Conservation (phyloP, 345 rosid genomes). For the Brassica napus region Da-Ae NC_063441.1:1113501-1114000, state of each 20-base stretch:
- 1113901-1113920: constrained; percentile 77
- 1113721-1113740: constrained; percentile 79
- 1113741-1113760: constrained; percentile 84
- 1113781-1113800: constrained; percentile 67
- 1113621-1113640: background rate
- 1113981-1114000: background rate
- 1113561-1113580: constrained; percentile 96
- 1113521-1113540: constrained; percentile 76
- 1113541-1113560: constrained; percentile 81
- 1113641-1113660: constrained; percentile 54
- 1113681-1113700: constrained; percentile 96
- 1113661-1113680: constrained; percentile 80
- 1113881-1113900: constrained; percentile 92
- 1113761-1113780: constrained; percentile 75
- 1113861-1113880: constrained; percentile 69
- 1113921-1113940: constrained; percentile 94
- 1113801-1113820: constrained; percentile 80
- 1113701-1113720: constrained; percentile 75
- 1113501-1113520: constrained; percentile 66
- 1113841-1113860: constrained; percentile 53
- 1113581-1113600: constrained; percentile 6
- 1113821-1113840: constrained; percentile 65
- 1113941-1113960: constrained; percentile 53
- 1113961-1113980: background rate
- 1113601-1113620: constrained; percentile 6